A percentile compares a stretch with the other conserved stretches of the same genome.
phyloP scores from a whole-genome alignment of 2,329 filamentous ascomycete species.

The Aspergillus amoenus region DNA sequence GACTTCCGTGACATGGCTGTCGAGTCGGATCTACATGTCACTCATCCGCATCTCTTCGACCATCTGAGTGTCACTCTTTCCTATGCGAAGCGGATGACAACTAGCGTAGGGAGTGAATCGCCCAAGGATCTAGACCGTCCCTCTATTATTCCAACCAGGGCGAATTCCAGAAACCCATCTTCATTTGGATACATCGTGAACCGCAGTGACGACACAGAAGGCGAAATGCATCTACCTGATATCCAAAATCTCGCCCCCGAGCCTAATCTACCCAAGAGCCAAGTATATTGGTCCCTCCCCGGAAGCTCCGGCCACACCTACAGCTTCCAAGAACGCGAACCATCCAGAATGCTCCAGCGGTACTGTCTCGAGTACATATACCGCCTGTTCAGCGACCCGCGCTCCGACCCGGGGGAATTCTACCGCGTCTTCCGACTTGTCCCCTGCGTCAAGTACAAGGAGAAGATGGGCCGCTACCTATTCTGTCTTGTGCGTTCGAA shows the following conservation, averaged over 20 bases:
- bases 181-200: slow-evolving; percentile 1
- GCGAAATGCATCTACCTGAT: background rate
- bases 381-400: slow-evolving; percentile 50
- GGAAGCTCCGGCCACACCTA: slow-evolving; percentile 47
- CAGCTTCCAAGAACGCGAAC: slow-evolving; percentile 63
- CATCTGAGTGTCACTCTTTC: background rate
- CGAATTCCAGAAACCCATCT: background rate
- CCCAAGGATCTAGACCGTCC: background rate
- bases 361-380: slow-evolving; percentile 63
- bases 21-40: slow-evolving; percentile 41
- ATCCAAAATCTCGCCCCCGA: background rate
- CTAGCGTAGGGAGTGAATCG: background rate
- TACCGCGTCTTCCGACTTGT: slow-evolving; percentile 68
- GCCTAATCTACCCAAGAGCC: background rate
- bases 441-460: slow-evolving; percentile 54
- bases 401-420: slow-evolving; percentile 51
- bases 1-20: slow-evolving; percentile 63
- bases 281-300: background rate
- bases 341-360: slow-evolving; percentile 70
- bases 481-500: slow-evolving; percentile 37
- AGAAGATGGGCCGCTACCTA: slow-evolving; percentile 42
- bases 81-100: background rate
- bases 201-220: background rate
- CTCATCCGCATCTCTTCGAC: slow-evolving; percentile 4
- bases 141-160: background rate